phyloP scores from a whole-genome alignment of 306 rosid genomes.

The Glycine latifolia region DNA sequence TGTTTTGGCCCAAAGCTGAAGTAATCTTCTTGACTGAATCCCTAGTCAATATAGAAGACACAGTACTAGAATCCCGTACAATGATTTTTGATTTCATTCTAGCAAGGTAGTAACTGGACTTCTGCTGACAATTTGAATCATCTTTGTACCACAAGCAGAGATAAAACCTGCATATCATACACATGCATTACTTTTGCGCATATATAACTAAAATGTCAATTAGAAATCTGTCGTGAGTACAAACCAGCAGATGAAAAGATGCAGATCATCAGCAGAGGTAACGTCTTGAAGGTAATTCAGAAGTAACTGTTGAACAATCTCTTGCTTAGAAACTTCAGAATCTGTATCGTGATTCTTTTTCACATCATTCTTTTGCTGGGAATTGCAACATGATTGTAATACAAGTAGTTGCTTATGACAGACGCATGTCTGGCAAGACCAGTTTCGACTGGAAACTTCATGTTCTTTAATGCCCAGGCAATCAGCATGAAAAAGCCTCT shows the following conservation, averaged over 20 bases:
- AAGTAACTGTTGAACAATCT: conserved; percentile 92
- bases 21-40: conserved; percentile 83
- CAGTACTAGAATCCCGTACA: conserved; percentile 77
- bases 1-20: conserved; percentile 82
- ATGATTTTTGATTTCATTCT: conserved; percentile 89
- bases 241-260: conserved; percentile 92
- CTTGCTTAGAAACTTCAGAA: conserved; percentile 61
- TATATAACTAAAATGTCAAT: conserved; percentile 37
- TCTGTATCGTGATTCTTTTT: conserved; percentile 55
- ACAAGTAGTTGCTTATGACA: conserved; percentile 86
- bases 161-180: conserved; percentile 77
- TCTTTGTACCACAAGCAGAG: conserved; percentile 95
- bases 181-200: conserved; percentile 46
- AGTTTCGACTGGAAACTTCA: conserved; percentile 76
- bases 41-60: conserved; percentile 72
- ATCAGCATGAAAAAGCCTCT: conserved; percentile 85
- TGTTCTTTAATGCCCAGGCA: conserved; percentile 83
- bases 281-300: conserved; percentile 88
- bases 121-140: conserved; percentile 80
- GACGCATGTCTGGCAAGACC: conserved; percentile 86
- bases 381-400: conserved; percentile 81
- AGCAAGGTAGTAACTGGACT: conserved; percentile 67
- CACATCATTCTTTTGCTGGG: conserved; percentile 66
- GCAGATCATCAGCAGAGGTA: conserved; percentile 81
- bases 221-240: conserved; percentile 51